phyloP scores from a whole-genome alignment of 306 rosid genomes.

The Citrullus mucosospermus region DNA sequence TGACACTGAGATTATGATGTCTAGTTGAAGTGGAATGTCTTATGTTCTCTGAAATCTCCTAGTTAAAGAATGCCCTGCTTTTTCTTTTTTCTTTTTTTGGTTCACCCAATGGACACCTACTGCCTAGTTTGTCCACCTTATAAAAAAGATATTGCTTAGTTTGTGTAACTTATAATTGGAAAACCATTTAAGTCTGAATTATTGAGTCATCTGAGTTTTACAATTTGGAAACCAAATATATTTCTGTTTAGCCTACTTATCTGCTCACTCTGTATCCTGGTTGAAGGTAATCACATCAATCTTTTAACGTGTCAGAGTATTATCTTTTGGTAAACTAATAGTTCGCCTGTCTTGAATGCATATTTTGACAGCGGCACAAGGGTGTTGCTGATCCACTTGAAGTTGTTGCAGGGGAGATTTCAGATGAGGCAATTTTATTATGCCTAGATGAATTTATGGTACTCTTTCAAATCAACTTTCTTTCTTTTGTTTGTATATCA shows the following conservation, averaged over 20 bases:
- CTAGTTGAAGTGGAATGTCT: neutral
- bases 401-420: conserved; percentile 76
- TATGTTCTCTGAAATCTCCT: neutral
- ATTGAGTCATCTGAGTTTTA: neutral
- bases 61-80: neutral
- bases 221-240: neutral
- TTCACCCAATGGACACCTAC: neutral
- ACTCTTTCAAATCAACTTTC: neutral
- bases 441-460: conserved; percentile 99
- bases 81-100: no score
- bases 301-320: neutral
- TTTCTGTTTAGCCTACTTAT: neutral
- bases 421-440: conserved; percentile 76
- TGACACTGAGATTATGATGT: neutral
- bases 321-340: neutral
- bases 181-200: neutral
- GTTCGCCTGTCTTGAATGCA: conserved; percentile 10
- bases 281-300: neutral
- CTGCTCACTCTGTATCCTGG: neutral
- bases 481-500: conserved; percentile 2
- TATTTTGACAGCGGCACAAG: conserved; percentile 59
- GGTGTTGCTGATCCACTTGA: conserved; percentile 96
- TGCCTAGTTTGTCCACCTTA: neutral
- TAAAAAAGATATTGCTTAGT: neutral
- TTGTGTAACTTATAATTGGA: neutral